phyloP scores from a whole-genome alignment of 139 green algal genomes.

The Astrephomene gubernaculifera region DNA sequence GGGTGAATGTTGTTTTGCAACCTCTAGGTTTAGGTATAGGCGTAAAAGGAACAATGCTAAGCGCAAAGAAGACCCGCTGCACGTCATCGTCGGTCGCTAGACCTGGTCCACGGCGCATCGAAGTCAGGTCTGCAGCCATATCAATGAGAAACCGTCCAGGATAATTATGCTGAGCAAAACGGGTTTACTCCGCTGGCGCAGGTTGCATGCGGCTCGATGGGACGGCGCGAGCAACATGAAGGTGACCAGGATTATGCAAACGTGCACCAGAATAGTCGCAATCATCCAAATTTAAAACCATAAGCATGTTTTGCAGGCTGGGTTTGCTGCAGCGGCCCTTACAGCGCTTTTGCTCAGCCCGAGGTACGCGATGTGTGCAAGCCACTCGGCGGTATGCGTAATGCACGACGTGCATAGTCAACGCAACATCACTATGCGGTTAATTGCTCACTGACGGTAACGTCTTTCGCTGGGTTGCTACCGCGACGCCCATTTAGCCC shows the following conservation, averaged over 20 bases:
- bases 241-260: not conserved
- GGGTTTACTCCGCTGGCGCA: not conserved
- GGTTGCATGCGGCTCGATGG: not conserved
- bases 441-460: no score
- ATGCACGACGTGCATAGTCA: no score
- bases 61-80: not conserved
- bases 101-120: not conserved
- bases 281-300: conserved; percentile 2
- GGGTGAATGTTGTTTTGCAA: no score
- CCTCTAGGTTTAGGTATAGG: no score
- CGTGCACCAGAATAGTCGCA: not conserved
- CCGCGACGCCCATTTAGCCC: no score
- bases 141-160: not conserved
- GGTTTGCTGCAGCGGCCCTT: conserved; percentile 17
- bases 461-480: no score
- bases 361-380: not conserved
- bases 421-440: no score
- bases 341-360: not conserved
- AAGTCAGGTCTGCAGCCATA: not conserved
- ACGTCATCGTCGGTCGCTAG: not conserved
- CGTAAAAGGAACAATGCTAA: not conserved
- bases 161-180: not conserved
- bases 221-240: not conserved
- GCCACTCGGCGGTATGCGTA: not conserved
- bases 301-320: not conserved